Base-by-base conservation (phyloP, 2,329 filamentous ascomycete species). In the Aspergillus pseudoterreus region DNA sequence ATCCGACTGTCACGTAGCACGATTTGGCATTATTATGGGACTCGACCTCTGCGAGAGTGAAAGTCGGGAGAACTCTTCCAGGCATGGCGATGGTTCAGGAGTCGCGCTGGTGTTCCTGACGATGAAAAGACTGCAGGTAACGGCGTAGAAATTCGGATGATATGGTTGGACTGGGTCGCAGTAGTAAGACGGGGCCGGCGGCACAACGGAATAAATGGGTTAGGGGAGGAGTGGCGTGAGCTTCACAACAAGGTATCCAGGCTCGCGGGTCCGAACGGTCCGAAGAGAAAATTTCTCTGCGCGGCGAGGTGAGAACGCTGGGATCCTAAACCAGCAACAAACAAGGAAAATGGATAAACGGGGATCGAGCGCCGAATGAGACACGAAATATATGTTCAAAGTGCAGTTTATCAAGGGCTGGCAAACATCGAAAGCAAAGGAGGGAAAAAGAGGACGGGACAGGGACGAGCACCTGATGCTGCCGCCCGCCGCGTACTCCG, bases 1-100 rank as follows among this genome's bases (percentile, higher is more conserved):
- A 81, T 56, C 90, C 92, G 49, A 96, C 79, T 3, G 89, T 94
- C 62, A 99, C 92, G 78, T 92, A 99, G 78, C 92, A 97, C 45
- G 90, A 95, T 67, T 90, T 83, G 45, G 77, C 76, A 43, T 83
- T 86, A 70, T 88, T 92, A 73, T 95, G 91, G 61, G 84, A 78
- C 71, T 86, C 84, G 66, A 99, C 85, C 69, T 99, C 89, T 60
- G 86, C 82, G 61, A 80, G 80, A 45, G 89, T 86, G 66, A 97
- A 86, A 24, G 87, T 92, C 51, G 92, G 92, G 45, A 97, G 83
- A 45, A 84, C 91, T 68, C 83, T 83, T 64, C 84, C 84, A 61
- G 91, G 88, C 89, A 95, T 96, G 57, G 42, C 17, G 43, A 45
- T 35, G 36, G 46, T 17, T 42, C 15, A 52, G 47, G 42, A 38